A percentile compares a stretch with the other conserved stretches of the same genome.
Conservation (phyloP, 148 eudicot species). For the Bassia scoparia region DNA sequence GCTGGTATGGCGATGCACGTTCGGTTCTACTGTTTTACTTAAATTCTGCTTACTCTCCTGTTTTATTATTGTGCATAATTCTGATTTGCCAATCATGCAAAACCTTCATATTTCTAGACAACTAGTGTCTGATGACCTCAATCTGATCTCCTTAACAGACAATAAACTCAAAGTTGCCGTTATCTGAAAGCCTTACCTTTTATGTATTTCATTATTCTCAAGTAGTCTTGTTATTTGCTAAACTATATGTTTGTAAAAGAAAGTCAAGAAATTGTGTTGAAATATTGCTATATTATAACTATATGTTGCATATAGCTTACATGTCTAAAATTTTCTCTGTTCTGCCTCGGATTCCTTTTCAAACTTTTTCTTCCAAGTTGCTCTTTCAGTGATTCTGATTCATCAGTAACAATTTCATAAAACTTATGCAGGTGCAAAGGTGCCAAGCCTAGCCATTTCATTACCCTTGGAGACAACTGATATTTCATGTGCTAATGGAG, state of each 20-base stretch:
- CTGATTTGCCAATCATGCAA: too few relatives aligned
- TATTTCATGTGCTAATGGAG: slow-evolving; percentile 46
- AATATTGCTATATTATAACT: not conserved
- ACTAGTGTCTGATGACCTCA: not conserved
- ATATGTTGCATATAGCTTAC: not conserved
- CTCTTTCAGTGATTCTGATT: not conserved
- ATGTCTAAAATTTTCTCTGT: not conserved
- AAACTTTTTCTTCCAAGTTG: not conserved
- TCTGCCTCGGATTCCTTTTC: not conserved
- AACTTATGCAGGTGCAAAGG: slow-evolving; percentile 59
- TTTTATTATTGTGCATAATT: too few relatives aligned
- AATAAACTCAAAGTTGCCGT: not conserved
- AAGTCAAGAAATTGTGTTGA: not conserved
- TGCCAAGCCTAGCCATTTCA: slow-evolving; percentile 61
- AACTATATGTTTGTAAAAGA: not conserved
- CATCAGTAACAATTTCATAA: not conserved
- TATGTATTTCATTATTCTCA: not conserved
- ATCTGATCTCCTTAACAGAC: not conserved
- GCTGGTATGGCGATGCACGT: slow-evolving; percentile 53
- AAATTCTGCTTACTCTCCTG: not conserved
- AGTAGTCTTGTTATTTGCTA: not conserved
- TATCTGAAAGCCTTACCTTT: not conserved
- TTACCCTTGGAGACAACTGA: slow-evolving; percentile 62
- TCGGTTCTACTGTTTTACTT: slow-evolving; percentile 9
- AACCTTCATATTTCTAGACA: too few relatives aligned